Evolutionary conservation across 208 protist genomes (phyloP).

Genomic region (Acanthamoeba sp.): DNA sequence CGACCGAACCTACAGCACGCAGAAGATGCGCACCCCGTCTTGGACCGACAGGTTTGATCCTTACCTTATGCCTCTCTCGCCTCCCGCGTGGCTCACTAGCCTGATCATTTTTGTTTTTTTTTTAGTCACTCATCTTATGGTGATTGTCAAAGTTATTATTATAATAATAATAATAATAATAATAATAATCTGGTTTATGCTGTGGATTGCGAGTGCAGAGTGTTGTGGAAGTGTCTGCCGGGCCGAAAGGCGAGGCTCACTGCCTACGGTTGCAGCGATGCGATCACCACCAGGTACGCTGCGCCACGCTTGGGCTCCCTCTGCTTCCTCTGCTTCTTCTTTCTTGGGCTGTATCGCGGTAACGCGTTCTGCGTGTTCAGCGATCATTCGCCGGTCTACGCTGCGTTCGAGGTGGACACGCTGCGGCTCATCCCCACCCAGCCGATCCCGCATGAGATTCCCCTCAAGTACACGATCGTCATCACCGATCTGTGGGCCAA

Average conservation of each 20-base stretch:
- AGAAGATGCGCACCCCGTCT: slow-evolving; percentile 70
- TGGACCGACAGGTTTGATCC: slow-evolving; percentile 65
- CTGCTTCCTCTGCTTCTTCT: not conserved
- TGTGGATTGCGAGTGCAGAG: not conserved
- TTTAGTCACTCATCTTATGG: not conserved
- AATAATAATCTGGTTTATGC: too few relatives aligned
- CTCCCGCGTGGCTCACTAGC: not conserved
- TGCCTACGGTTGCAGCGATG: slow-evolving; percentile 57
- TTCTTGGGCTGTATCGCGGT: not conserved
- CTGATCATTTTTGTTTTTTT: not conserved
- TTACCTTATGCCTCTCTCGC: too few relatives aligned
- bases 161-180: too few relatives aligned
- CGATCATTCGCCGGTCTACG: slow-evolving; percentile 72
- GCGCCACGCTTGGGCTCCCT: not conserved
- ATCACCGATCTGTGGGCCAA: slow-evolving; percentile 64
- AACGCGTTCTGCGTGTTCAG: not conserved
- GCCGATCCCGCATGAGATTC: not conserved
- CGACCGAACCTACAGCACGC: slow-evolving; percentile 28
- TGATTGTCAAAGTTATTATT: too few relatives aligned
- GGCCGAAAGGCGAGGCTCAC: slow-evolving; percentile 33
- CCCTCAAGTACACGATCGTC: slow-evolving; percentile 33
- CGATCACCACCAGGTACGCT: slow-evolving; percentile 69
- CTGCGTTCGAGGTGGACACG: slow-evolving; percentile 52
- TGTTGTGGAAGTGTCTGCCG: slow-evolving; percentile 61
- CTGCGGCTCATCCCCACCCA: not conserved